Evolutionary conservation across 805 yeast species (phyloP), one percentile per base, ranked within the genome.

Genomic region (Isabelozyma rhagii): DNA sequence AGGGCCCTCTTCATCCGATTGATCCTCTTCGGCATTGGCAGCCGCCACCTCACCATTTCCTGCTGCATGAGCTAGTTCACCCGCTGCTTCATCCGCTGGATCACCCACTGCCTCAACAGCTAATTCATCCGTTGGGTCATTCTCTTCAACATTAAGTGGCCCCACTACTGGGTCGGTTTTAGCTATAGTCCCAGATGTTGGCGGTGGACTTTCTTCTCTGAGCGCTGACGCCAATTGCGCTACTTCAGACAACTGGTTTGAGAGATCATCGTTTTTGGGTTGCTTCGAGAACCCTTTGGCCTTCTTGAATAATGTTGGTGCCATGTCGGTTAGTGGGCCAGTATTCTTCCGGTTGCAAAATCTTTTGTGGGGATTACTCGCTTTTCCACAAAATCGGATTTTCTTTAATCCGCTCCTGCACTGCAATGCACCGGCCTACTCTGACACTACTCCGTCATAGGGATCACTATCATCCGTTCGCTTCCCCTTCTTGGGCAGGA

Each of bases 201-300:
- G n/a, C 36, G 8, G 10, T 13, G n/a, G 36, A 10, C n/a, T 13
- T 31, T 31, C 36, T 31, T 31, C 36, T 8, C n/a, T 10, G 14
- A 62, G 55, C 18, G 44, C 53, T 8, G 63, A 56, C 3, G 69
- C 67, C 46, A 61, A 64, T 31, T 56, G 57, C 7, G 67, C 67
- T 6, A 63, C 45, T 10, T 49, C 58, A 41, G 63, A 68, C 17
- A 63, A 55, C 17, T 59, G 60, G 29, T 56, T 51, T 8, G 15
- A n/a, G 9, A 31, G 48, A 49, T 28, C 47, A 18, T 27, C 41
- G 43, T 41, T 18, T 40, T 39, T 40, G 41, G 36, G n/a, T 9
- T 10, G n/a, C 36, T 31, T 31, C 8, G 36, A 8, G 36, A 31
- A 8, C 36, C 36, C 36, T 31, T 13, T 31, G 10, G 36, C n/a